phyloP scores from a whole-genome alignment of 345 rosid species.

The Populus pruinosa region DNA sequence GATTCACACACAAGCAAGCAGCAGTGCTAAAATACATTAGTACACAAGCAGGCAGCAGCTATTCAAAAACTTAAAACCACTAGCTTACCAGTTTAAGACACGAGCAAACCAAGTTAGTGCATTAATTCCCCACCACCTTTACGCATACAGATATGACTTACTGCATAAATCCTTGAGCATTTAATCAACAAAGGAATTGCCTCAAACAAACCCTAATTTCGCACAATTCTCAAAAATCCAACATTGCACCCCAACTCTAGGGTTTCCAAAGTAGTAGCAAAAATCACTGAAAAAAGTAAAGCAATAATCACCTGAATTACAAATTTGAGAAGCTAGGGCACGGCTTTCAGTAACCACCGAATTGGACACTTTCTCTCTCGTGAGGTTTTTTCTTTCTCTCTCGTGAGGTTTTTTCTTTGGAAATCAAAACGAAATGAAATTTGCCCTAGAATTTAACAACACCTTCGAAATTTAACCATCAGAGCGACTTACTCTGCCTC shows the following conservation, averaged over 20 bases:
- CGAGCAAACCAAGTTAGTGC: neutral
- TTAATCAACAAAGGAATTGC: slow-evolving; percentile 4
- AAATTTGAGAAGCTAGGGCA: slow-evolving; percentile 16
- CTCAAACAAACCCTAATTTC: slow-evolving; percentile 14
- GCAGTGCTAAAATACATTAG: neutral
- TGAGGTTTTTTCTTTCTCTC: slow-evolving; percentile 26
- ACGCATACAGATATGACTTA: neutral
- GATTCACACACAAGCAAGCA: neutral
- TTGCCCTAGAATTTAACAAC: slow-evolving; percentile 7
- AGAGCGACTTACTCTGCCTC: neutral
- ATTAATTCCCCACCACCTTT: neutral
- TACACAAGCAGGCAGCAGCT: neutral
- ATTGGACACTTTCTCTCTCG: no score
- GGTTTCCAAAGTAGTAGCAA: slow-evolving; percentile 7
- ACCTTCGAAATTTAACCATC: slow-evolving; percentile 13
- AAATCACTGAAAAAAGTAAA: neutral
- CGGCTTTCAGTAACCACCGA: neutral
- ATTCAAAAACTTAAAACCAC: neutral
- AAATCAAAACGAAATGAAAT: neutral
- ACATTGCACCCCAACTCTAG: slow-evolving; percentile 15
- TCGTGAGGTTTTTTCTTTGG: slow-evolving; percentile 14
- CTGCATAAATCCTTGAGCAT: neutral
- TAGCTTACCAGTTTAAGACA: neutral
- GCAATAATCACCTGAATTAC: slow-evolving; percentile 24
- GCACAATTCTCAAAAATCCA: neutral